A percentile compares a stretch with the other conserved stretches of the same genome.
These are phyloP conservation scores for Radiomyces spectabilis DNA, from an alignment of 192 early-diverging fungal genomes.

Conservation along the genomic window DNA sequence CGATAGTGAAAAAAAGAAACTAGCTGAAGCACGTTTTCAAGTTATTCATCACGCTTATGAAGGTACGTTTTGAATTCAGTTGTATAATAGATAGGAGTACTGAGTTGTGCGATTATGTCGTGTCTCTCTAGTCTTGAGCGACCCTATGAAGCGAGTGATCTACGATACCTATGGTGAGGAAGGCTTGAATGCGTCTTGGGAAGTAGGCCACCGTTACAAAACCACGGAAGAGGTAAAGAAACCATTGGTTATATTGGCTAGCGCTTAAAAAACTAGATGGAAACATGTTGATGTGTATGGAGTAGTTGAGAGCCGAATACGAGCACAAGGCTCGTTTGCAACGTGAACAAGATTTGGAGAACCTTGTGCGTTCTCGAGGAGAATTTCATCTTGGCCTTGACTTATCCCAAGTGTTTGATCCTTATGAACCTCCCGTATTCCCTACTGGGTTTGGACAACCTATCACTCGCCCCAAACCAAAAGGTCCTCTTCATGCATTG, in stretches of 20 bases:
- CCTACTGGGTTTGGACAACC: slow-evolving; percentile 29
- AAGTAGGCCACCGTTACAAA: slow-evolving; percentile 60
- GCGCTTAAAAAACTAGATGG: not conserved
- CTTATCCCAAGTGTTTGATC: slow-evolving; percentile 39
- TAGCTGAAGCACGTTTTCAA: slow-evolving; percentile 71
- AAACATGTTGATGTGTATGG: not conserved
- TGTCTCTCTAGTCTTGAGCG: slow-evolving; percentile 62
- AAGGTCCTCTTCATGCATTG: slow-evolving; percentile 13
- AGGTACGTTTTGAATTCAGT: slow-evolving; percentile 28
- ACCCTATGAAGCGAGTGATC: slow-evolving; percentile 66
- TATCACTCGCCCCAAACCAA: not conserved
- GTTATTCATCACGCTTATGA: slow-evolving; percentile 75
- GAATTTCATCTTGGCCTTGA: slow-evolving; percentile 47
- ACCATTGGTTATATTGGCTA: not conserved
- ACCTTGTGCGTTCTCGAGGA: slow-evolving; percentile 53
- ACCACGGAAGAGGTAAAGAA: slow-evolving; percentile 50
- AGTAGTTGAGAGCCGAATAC: slow-evolving; percentile 56
- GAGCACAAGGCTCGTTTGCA: slow-evolving; percentile 52
- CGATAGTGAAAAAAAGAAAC: slow-evolving; percentile 45
- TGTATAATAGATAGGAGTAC: not conserved
- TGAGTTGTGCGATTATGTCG: not conserved
- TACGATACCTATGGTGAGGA: slow-evolving; percentile 95
- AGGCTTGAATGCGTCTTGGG: slow-evolving; percentile 57
- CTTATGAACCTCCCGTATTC: slow-evolving; percentile 36
- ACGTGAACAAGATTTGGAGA: slow-evolving; percentile 57